Evolutionary conservation across 257 asterid genomes (phyloP), one percentile per base, ranked within the genome.

Genomic region (Echites panduratus): DNA sequence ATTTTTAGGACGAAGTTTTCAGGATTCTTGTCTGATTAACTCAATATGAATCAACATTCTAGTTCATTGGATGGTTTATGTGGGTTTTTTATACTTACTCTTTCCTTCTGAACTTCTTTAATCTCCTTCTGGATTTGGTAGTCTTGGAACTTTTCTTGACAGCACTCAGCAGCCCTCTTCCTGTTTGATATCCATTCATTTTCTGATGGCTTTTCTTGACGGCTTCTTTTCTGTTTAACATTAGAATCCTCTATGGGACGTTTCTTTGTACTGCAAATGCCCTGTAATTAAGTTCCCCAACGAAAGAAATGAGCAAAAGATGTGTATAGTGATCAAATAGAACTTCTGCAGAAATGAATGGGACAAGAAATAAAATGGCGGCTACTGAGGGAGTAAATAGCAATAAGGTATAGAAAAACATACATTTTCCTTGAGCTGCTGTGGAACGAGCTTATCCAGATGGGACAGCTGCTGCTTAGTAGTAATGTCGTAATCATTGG

Each of bases 401-500:
- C 5, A 41, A 4, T 5, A 4, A 7, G 45, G 9, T 41, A 32
- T n/a, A 17, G 22, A 7, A 2, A 17, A 24, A 7, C 77, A 4
- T 75, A 82, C 83, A 74, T 67, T 75, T 48, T 38, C 47, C 70
- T 66, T 67, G 44, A 26, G 44, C 43, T 77, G 79, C 6, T 29
- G 59, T 17, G 62, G 75, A 22, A 68, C 50, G 65, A 13, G 12
- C 12, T 38, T 66, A 43, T 54, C 26, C 67, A 29, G 16, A 3
- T 19, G 64, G 68, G 66, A 66, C 62, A 54, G 16, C 17, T 56
- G 73, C 26, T 32, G 70, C 49, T 13, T 17, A 27, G 16, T 58
- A 54, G 9, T 54, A 29, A 48, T 69, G 71, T 48, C 53, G 43
- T 75, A 71, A 61, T 29, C 29, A 16, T 20, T 9, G 45, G 70